Base-by-base conservation (phyloP, 129 eudicot species). In the Chrysanthemum lavandulifolium region DNA sequence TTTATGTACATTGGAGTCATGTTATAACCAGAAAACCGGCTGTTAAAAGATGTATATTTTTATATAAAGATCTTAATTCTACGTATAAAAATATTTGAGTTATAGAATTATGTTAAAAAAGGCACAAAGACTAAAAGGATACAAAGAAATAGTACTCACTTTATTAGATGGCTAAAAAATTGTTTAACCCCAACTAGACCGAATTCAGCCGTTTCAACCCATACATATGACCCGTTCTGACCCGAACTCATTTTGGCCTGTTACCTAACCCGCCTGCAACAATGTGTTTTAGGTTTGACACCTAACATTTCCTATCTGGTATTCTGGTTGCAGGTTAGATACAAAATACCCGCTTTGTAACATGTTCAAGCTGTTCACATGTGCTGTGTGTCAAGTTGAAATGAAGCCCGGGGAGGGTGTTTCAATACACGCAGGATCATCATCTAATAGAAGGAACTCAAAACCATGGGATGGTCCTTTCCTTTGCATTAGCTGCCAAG, bases 401-500 rank as follows among this genome's bases (percentile, higher is more conserved):
- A 84, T 95, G 83, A 95, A 95, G 73, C 97, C 97, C 1, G 99
- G 97, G 52, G 97, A 95, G 71, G 99, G 99, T 61, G 70, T 91
- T 75, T 95, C 99, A 18, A 76, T 95, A 83, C 95, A 95, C 16
- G 73, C 83, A 0, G 91, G 85, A 29, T 47, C 82, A 43, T 53
- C 80, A 58, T 40, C 67, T 71, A 79, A 81, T 19, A 51, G 78
- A 15, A 78, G 77, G 78, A 85, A 88, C 60, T 80, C 89, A 75
- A 81, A 97, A 73, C 97, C 96, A 19, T 95, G 99, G 99, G 99
- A 95, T 78, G 99, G 99, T 43, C 99, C 99, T 73, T 95, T 95
- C 76, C 97, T 95, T 53, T 95, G 99, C 78, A 18, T 75, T 36
- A 85, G 90, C 64, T 95, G 99, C 83, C 99, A 95, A 82, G 87